Conservation (phyloP, 306 rosid genomes). For the Calophaca sinica region DNA sequence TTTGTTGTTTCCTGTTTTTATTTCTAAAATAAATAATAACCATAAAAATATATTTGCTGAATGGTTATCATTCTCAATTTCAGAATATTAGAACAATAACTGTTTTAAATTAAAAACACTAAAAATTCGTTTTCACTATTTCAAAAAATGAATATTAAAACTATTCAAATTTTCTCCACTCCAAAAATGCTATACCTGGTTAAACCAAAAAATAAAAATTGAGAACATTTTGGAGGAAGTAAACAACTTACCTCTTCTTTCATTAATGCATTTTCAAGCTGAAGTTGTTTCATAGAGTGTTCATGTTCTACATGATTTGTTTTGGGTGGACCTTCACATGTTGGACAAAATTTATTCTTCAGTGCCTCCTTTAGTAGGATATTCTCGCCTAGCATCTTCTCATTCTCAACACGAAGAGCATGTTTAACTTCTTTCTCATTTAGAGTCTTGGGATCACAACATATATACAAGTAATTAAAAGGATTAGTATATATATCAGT, state of each 20-base stretch:
- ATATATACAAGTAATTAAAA: not conserved
- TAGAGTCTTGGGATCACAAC: constrained; percentile 53
- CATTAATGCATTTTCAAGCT: constrained; percentile 55
- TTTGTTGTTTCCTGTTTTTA: no score
- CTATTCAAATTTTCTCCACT: no score
- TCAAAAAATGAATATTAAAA: no score
- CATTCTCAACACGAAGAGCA: constrained; percentile 60
- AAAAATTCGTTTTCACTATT: no score
- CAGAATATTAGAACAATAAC: no score
- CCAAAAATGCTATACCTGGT: no score
- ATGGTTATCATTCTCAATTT: no score
- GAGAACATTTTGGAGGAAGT: no score
- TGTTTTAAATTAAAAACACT: no score
- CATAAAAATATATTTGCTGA: no score
- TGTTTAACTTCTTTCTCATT: constrained; percentile 54
- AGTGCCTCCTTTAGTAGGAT: constrained; percentile 53
- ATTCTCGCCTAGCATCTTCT: constrained; percentile 61
- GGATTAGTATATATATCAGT: constrained; percentile 5
- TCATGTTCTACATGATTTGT: constrained; percentile 44
- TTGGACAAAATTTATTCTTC: constrained; percentile 52
- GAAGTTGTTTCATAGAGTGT: constrained; percentile 47
- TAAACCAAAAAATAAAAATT: no score
- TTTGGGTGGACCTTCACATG: constrained; percentile 69
- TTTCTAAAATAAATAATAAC: no score
- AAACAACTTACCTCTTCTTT: constrained; percentile 60